These are phyloP conservation scores for Gynandropsis gynandra DNA, from an alignment of 345 rosid genomes.

Conservation along the genomic window DNA sequence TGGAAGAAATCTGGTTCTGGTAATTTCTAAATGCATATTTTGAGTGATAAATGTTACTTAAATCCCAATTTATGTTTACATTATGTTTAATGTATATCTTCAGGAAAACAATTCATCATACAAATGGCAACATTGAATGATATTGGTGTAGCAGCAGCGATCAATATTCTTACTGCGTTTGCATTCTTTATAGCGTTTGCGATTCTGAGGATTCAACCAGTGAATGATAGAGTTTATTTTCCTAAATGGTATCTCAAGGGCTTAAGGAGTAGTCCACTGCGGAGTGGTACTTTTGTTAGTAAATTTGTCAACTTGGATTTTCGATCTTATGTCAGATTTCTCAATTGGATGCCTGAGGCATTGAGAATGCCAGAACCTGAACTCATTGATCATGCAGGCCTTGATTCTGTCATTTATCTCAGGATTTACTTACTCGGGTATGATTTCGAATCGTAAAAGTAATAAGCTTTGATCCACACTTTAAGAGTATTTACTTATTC, in stretches of 20 bases:
- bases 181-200: conserved; percentile 78
- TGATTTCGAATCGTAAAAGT: conserved; percentile 4
- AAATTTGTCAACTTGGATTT: conserved; percentile 77
- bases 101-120: conserved; percentile 21
- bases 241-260: conserved; percentile 94
- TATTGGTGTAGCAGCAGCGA: conserved; percentile 74
- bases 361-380: conserved; percentile 91
- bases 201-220: conserved; percentile 72
- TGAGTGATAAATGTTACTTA: not conserved
- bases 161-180: conserved; percentile 69
- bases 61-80: too few relatives aligned
- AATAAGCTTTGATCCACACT: too few relatives aligned
- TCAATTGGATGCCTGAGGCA: conserved; percentile 92
- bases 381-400: conserved; percentile 78
- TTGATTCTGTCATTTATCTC: conserved; percentile 81
- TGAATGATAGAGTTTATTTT: conserved; percentile 86
- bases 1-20: conserved; percentile 12
- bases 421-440: conserved; percentile 87
- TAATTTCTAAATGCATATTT: not conserved
- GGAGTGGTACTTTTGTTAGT: conserved; percentile 47
- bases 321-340: conserved; percentile 56
- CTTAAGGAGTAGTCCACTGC: conserved; percentile 54
- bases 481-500: too few relatives aligned
- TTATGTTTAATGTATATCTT: not conserved
- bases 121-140: conserved; percentile 73